Evolutionary conservation across 805 yeast species (phyloP), one percentile per base, ranked within the genome.

Genomic region (Candida silvicultrix): DNA sequence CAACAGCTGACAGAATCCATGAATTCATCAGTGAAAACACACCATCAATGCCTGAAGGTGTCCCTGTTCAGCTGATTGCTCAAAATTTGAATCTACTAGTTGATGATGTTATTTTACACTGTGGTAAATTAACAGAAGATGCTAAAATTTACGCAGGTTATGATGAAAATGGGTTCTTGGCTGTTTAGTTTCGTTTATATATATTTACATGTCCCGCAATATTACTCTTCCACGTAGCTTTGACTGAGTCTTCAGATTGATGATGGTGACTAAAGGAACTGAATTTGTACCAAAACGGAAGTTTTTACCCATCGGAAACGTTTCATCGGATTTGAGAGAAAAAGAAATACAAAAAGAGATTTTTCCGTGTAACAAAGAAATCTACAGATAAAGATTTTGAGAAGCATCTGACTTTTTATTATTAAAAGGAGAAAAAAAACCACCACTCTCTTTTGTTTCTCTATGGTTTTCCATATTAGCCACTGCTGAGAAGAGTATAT

Each of bases 111-210:
- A 66, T 68, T 49, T 63, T 67, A 23, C 70, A 70, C 50, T 78
- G 87, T 56, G 70, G 69, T 31, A 69, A 70, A 20, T 69, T 85
- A 54, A 73, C 78, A 12, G 89, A 84, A 39, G 81, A 74, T 47
- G 95, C 90, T 34, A 80, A 72, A 53, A 71, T 84, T 41, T 85
- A 83, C 60, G 73, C 77, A 41, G 88, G 89, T 14, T 76, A 77
- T 49, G 89, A 84, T 56, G 92, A 85, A 49, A 73, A 73, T 45
- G 71, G 78, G 23, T 83, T 63, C 57, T 69, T 82, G 54, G 78
- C 82, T 44, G 73, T 79, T 48, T 76, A 60, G 16, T 28, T 28
- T 11, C 12, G 8, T 28, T 14, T 28, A 7, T 28, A 4, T 28
- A 28, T 7, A 10, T 28, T 14, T 10, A 28, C 8, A 23, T 23